Evolutionary conservation across 208 protist genomes (phyloP).

Genomic region (Sergeia podlipaevii): DNA sequence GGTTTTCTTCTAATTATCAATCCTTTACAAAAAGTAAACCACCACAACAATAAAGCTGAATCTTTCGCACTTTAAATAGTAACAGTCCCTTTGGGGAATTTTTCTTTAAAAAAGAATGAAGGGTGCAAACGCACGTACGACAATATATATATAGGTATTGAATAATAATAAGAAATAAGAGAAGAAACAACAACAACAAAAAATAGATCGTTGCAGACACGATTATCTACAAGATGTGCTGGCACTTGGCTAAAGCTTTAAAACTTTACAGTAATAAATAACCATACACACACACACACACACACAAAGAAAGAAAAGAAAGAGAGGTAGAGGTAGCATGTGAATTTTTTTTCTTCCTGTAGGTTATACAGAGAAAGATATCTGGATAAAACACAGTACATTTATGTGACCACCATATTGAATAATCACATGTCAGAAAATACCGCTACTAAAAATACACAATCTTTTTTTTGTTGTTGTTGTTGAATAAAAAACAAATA

Average conservation of each 20-base stretch:
- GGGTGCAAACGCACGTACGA: neutral
- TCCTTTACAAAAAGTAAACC: constrained; percentile 2
- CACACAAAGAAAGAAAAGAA: constrained; percentile 8
- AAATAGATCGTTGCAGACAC: too few relatives aligned
- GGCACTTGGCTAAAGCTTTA: neutral
- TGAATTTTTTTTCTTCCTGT: constrained; percentile 2
- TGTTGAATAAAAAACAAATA: neutral
- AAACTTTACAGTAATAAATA: neutral
- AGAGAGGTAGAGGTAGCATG: constrained; percentile 7
- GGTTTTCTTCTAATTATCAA: constrained; percentile 19
- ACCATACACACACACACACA: too few relatives aligned
- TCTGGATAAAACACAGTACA: neutral
- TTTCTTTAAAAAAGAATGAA: neutral
- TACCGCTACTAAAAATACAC: constrained; percentile 1
- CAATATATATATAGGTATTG: neutral
- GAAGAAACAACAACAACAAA: constrained; percentile 3
- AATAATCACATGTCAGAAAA: constrained; percentile 2
- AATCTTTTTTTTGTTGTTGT: constrained; percentile 10
- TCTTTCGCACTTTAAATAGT: too few relatives aligned
- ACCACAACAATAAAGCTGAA: constrained; percentile 1
- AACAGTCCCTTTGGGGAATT: too few relatives aligned
- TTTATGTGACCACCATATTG: too few relatives aligned
- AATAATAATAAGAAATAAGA: neutral
- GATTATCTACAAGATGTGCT: too few relatives aligned
- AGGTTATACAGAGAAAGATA: constrained; percentile 5